phyloP scores from a whole-genome alignment of 441 rosid species.

The Biscutella laevigata region DNA sequence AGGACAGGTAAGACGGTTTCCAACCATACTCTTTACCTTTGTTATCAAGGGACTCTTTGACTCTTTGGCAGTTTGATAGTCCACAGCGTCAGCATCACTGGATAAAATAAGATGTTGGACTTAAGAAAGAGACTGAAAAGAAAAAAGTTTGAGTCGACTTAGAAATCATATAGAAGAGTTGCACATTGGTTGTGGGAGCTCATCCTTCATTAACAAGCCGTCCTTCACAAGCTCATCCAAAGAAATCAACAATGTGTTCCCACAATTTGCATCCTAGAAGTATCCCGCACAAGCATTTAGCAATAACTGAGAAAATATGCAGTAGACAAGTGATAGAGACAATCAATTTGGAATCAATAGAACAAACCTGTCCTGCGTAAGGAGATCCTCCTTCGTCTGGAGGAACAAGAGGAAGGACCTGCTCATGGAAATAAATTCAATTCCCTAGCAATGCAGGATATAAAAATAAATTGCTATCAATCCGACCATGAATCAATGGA shows the following conservation, averaged over 20 bases:
- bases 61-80: constrained; percentile 48
- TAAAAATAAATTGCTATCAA: not conserved
- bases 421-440: constrained; percentile 11
- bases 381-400: constrained; percentile 82
- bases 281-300: too few species aligned
- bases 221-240: constrained; percentile 86
- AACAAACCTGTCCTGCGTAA: constrained; percentile 75
- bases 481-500: not conserved
- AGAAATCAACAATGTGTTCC: constrained; percentile 80
- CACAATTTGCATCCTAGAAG: constrained; percentile 89
- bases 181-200: constrained; percentile 73
- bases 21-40: constrained; percentile 38
- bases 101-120: constrained; percentile 2
- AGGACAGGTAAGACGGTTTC: not conserved
- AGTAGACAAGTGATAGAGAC: not conserved
- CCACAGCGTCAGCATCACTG: constrained; percentile 58
- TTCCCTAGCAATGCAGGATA: not conserved
- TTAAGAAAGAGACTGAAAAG: not conserved
- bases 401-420: constrained; percentile 98
- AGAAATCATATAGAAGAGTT: constrained; percentile 1
- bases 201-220: constrained; percentile 56
- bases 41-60: constrained; percentile 69
- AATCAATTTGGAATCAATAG: not conserved
- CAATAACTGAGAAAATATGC: not conserved
- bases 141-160: not conserved